Evolutionary conservation across 345 rosid species (phyloP).

Genomic region (Balakata baccata): DNA sequence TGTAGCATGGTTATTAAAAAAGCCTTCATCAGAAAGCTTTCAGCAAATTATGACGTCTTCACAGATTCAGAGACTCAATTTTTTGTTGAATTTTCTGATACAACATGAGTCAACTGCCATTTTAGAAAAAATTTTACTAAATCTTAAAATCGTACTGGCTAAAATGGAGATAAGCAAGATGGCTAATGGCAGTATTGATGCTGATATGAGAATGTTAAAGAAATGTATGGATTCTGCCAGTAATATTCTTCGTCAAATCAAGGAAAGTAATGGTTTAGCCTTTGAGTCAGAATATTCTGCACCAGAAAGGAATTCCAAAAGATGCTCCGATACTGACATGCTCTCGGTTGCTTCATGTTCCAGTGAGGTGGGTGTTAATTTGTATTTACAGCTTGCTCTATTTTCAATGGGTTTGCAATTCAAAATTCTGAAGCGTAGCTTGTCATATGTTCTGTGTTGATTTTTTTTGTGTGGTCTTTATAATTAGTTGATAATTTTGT

Average conservation of each 20-base stretch:
- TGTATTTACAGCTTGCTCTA: not conserved
- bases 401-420: not conserved
- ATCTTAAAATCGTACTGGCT: constrained; percentile 46
- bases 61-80: constrained; percentile 63
- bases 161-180: constrained; percentile 31
- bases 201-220: constrained; percentile 43
- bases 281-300: constrained; percentile 20
- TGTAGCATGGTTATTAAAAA: constrained; percentile 81
- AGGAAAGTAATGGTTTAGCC: constrained; percentile 28
- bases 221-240: constrained; percentile 45
- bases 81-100: constrained; percentile 54
- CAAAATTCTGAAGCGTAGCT: not conserved
- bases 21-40: constrained; percentile 51
- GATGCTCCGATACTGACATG: constrained; percentile 31
- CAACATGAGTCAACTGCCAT: constrained; percentile 47
- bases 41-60: constrained; percentile 38
- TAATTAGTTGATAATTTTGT: too few species aligned
- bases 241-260: constrained; percentile 30
- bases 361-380: constrained; percentile 45
- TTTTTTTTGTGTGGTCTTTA: not conserved
- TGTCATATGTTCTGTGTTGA: not conserved
- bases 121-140: constrained; percentile 51
- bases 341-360: constrained; percentile 32
- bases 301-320: constrained; percentile 26
- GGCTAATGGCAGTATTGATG: constrained; percentile 30